Evolutionary conservation across 805 yeast species (phyloP).

Genomic region (Candida easanensis): DNA sequence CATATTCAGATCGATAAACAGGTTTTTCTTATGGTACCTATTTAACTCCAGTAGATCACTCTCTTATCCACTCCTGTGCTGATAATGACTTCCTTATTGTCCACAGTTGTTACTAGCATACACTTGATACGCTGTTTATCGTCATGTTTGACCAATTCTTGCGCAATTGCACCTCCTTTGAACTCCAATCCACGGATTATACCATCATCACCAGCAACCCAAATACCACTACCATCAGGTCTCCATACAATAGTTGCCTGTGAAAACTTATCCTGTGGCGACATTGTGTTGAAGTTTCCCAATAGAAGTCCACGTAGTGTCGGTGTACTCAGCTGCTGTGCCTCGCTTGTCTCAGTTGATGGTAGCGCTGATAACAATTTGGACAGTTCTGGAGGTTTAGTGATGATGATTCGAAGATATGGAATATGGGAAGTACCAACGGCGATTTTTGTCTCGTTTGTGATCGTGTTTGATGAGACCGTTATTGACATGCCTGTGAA

Average conservation of each 20-base stretch:
- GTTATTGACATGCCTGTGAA: conserved; percentile 55
- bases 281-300: conserved; percentile 44
- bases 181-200: conserved; percentile 56
- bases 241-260: conserved; percentile 48
- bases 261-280: conserved; percentile 71
- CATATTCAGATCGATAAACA: not conserved
- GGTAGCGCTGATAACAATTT: not conserved
- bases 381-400: conserved; percentile 37
- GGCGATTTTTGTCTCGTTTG: conserved; percentile 38
- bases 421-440: conserved; percentile 80
- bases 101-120: conserved; percentile 28
- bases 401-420: conserved; percentile 62
- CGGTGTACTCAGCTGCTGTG: conserved; percentile 14
- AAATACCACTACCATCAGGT: conserved; percentile 45
- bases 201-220: conserved; percentile 75
- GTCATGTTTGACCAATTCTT: conserved; percentile 34
- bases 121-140: conserved; percentile 46
- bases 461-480: conserved; percentile 17
- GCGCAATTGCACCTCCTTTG: conserved; percentile 32
- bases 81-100: conserved; percentile 38
- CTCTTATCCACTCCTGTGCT: conserved; percentile 50
- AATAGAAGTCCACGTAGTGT: conserved; percentile 34
- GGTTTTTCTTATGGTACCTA: not conserved
- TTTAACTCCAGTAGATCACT: conserved; percentile 30
- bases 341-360: conserved; percentile 1